Percentiles rank a stretch among this genome's conserved stretches.
Evolutionary conservation across 768 basidiomycete species (phyloP).

Genomic region (Boletus vermiculosoides): DNA sequence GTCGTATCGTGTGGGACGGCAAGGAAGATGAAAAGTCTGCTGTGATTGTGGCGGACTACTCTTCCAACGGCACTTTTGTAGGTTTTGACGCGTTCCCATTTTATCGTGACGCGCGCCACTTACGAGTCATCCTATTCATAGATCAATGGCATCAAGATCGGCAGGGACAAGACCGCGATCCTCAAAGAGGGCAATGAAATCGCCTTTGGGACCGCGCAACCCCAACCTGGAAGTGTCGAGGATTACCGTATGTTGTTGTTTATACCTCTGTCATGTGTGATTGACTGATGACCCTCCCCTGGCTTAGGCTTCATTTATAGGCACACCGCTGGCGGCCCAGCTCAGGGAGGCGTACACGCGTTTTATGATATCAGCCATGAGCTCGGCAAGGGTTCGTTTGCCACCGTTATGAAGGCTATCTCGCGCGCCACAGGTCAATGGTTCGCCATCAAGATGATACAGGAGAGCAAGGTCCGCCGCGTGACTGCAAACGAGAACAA

Average conservation of each 20-base stretch:
- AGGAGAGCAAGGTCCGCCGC: constrained; percentile 46
- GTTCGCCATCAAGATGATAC: constrained; percentile 89
- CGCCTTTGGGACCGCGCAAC: constrained; percentile 66
- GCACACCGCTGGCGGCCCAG: constrained; percentile 51
- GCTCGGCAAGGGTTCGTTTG: constrained; percentile 90
- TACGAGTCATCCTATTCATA: constrained; percentile 9
- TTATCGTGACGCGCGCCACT: constrained; percentile 9
- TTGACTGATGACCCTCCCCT: neutral
- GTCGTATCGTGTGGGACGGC: constrained; percentile 38
- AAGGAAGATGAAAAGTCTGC: constrained; percentile 31
- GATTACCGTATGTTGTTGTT: constrained; percentile 64
- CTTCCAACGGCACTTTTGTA: constrained; percentile 47
- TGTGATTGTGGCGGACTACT: constrained; percentile 35
- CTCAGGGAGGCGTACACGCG: constrained; percentile 55
- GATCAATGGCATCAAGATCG: constrained; percentile 44
- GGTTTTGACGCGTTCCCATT: constrained; percentile 20
- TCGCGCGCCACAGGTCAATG: constrained; percentile 66
- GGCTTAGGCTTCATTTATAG: constrained; percentile 68
- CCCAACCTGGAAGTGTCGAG: constrained; percentile 51
- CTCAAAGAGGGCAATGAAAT: constrained; percentile 76
- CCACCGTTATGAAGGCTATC: constrained; percentile 83
- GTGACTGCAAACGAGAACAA: constrained; percentile 32
- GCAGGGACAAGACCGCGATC: constrained; percentile 38
- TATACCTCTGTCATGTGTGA: neutral
- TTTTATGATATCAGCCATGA: constrained; percentile 66